Conservation (phyloP, 169 alveolate species). For the Plasmodium falciparum region DNA sequence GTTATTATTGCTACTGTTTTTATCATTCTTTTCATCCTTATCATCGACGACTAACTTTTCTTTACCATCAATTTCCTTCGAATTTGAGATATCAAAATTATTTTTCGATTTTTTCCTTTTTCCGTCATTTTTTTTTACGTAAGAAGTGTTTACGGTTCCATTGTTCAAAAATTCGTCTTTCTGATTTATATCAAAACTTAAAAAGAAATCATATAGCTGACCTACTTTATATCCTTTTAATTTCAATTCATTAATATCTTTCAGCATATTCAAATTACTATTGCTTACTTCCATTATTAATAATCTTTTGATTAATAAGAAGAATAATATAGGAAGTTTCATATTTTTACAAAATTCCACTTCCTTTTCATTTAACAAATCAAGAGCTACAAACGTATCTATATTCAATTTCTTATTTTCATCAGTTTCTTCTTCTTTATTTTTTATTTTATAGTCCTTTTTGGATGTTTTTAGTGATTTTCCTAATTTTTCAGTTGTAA, state of each 20-base stretch:
- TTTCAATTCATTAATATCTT: slow-evolving; percentile 79
- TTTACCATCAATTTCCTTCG: neutral
- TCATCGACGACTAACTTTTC: neutral
- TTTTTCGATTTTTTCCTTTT: slow-evolving; percentile 28
- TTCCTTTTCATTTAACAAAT: slow-evolving; percentile 78
- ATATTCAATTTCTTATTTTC: slow-evolving; percentile 61
- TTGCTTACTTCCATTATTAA: slow-evolving; percentile 77
- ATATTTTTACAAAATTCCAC: slow-evolving; percentile 81
- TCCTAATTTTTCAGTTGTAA: slow-evolving; percentile 10
- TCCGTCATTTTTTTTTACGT: slow-evolving; percentile 42
- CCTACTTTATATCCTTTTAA: slow-evolving; percentile 83
- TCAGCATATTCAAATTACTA: slow-evolving; percentile 53
- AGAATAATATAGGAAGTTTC: slow-evolving; percentile 81
- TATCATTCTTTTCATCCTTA: neutral
- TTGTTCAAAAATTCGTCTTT: slow-evolving; percentile 19
- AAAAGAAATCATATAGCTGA: slow-evolving; percentile 80
- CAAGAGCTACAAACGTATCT: slow-evolving; percentile 62
- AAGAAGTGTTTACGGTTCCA: neutral
- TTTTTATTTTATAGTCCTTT: slow-evolving; percentile 46
- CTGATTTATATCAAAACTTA: slow-evolving; percentile 78
- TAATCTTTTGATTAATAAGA: slow-evolving; percentile 78
- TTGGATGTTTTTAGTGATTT: slow-evolving; percentile 30
- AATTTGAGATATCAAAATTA: slow-evolving; percentile 9
- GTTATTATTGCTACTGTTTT: neutral
- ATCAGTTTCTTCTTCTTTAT: slow-evolving; percentile 33